Evolutionary conservation across 1,284 basidiomycete species (phyloP).

Genomic region (Apiotrichum brassicae): DNA sequence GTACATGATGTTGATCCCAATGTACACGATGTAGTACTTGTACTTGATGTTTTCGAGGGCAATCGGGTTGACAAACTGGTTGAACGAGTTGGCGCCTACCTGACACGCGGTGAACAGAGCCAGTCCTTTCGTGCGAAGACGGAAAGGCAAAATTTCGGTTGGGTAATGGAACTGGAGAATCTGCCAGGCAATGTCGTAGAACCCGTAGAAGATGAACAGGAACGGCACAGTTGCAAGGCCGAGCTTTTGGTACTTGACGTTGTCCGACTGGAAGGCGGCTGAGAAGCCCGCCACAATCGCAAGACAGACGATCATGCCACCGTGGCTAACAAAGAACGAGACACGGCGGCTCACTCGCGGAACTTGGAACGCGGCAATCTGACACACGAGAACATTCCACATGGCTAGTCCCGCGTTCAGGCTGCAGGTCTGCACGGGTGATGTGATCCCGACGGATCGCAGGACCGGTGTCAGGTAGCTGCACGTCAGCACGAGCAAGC

Average conservation of each 20-base stretch:
- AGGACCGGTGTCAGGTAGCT: conserved; percentile 33
- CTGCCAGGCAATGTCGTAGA: conserved; percentile 22
- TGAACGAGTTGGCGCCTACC: conserved; percentile 14
- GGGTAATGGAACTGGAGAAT: conserved; percentile 19
- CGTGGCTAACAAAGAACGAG: conserved; percentile 9
- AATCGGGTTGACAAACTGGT: conserved; percentile 28
- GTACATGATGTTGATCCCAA: conserved; percentile 7
- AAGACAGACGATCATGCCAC: conserved; percentile 27
- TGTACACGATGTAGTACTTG: too few relatives aligned
- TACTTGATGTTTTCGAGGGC: conserved; percentile 8
- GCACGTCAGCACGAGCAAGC: not conserved
- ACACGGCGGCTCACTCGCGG: conserved; percentile 28
- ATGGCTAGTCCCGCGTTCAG: conserved; percentile 25
- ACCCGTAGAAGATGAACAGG: conserved; percentile 30
- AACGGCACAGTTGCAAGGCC: conserved; percentile 37
- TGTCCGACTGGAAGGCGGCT: conserved; percentile 16
- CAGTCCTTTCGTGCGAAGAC: conserved; percentile 23
- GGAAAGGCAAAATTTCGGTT: conserved; percentile 25
- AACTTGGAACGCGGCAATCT: conserved; percentile 10
- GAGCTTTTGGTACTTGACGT: conserved; percentile 18
- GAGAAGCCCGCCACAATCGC: conserved; percentile 26
- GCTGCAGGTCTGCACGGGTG: conserved; percentile 24
- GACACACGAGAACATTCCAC: conserved; percentile 19
- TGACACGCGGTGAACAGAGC: conserved; percentile 17
- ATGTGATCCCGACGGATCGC: conserved; percentile 27